Conservation (phyloP, 2,329 filamentous ascomycete genomes). For the Penicillium vulpinum region DNA sequence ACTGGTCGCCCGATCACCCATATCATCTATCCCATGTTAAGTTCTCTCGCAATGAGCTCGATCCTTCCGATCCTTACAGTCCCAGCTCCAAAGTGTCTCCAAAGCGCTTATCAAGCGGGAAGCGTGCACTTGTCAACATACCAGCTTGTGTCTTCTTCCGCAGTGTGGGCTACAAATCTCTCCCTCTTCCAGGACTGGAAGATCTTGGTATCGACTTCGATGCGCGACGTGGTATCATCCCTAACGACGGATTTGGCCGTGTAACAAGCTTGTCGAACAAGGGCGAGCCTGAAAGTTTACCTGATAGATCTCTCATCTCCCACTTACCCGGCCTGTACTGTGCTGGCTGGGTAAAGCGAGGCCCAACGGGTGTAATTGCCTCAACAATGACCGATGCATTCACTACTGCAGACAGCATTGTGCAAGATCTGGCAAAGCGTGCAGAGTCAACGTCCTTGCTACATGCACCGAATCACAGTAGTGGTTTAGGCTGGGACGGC, state of each 20-base stretch:
- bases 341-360: conserved; percentile 93
- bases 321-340: conserved; percentile 78
- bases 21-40: conserved; percentile 62
- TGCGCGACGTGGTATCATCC: conserved; percentile 69
- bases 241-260: conserved; percentile 78
- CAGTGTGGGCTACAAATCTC: conserved; percentile 91
- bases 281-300: conserved; percentile 26
- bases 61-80: conserved; percentile 55
- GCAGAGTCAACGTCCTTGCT: conserved; percentile 45
- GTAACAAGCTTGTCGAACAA: conserved; percentile 51
- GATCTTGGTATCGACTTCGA: conserved; percentile 79
- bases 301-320: conserved; percentile 44
- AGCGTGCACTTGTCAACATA: conserved; percentile 52
- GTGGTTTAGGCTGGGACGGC: conserved; percentile 71
- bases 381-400: conserved; percentile 96
- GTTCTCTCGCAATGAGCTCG: conserved; percentile 59
- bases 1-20: conserved; percentile 49
- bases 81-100: conserved; percentile 47
- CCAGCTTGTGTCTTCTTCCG: conserved; percentile 76
- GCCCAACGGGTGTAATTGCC: conserved; percentile 92
- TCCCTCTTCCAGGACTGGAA: conserved; percentile 70
- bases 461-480: conserved; percentile 42
- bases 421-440: conserved; percentile 66
- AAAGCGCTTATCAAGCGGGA: conserved; percentile 51
- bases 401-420: conserved; percentile 78